phyloP scores from a whole-genome alignment of 1,139 yeast genomes.

The Hyphopichia fennica region DNA sequence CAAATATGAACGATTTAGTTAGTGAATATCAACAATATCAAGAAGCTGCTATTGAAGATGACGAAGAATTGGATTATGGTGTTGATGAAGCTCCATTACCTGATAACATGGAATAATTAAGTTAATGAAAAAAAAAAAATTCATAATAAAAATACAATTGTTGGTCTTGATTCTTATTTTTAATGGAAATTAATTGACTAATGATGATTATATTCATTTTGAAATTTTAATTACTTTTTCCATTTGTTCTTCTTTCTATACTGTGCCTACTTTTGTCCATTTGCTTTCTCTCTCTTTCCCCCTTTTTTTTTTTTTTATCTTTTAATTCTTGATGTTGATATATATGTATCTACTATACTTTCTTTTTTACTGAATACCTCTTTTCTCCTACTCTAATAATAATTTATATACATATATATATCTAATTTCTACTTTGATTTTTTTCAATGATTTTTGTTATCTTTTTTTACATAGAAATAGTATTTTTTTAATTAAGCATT shows the following conservation, averaged over 20 bases:
- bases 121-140: not conserved
- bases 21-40: conserved; percentile 92
- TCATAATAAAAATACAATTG: conserved; percentile 1
- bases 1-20: conserved; percentile 82
- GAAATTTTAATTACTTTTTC: not conserved
- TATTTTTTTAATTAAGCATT: no score
- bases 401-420: not conserved
- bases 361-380: not conserved
- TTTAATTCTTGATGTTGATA: conserved; percentile 1
- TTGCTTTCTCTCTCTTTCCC: conserved; percentile 5
- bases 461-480: not conserved
- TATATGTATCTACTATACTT: not conserved
- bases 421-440: not conserved
- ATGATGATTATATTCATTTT: conserved; percentile 33
- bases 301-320: not conserved
- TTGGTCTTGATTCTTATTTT: conserved; percentile 4
- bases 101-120: conserved; percentile 45
- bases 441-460: not conserved
- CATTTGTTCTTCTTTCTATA: conserved; percentile 5
- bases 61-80: conserved; percentile 60
- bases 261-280: conserved; percentile 6
- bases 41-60: conserved; percentile 76
- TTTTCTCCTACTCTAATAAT: not conserved
- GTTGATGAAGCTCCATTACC: conserved; percentile 64
- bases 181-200: no score